Conservation (phyloP, 1,284 basidiomycete species). For the Malassezia sympodialis region DNA sequence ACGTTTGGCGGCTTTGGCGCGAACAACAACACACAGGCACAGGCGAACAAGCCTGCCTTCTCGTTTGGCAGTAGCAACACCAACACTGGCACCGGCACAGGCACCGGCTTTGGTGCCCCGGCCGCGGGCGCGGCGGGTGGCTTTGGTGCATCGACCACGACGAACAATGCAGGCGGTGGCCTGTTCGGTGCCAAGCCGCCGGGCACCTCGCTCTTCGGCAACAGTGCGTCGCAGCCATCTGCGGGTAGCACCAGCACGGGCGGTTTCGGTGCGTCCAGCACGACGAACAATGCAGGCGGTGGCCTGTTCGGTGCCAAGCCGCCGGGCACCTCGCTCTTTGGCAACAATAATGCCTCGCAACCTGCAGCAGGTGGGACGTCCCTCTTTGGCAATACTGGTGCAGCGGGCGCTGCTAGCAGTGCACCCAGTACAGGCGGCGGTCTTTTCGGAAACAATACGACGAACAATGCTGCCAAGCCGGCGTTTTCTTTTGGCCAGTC, state of each 20-base stretch:
- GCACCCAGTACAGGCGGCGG: conserved; percentile 17
- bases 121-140: conserved; percentile 19
- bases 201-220: conserved; percentile 19
- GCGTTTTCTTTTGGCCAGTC: conserved; percentile 36
- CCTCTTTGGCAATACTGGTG: conserved; percentile 1
- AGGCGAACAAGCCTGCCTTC: conserved; percentile 36
- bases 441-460: conserved; percentile 34
- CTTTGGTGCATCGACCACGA: conserved; percentile 33
- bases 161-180: conserved; percentile 32
- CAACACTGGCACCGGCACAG: background rate
- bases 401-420: background rate
- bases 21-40: conserved; percentile 12
- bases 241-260: background rate
- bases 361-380: background rate
- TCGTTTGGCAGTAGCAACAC: conserved; percentile 28
- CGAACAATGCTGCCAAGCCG: conserved; percentile 26
- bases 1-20: conserved; percentile 32
- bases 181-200: conserved; percentile 42
- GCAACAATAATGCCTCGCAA: conserved; percentile 6
- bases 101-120: conserved; percentile 21
- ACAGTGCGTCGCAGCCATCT: background rate
- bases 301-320: conserved; percentile 42
- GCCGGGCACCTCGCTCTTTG: conserved; percentile 38
- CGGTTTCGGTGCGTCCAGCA: conserved; percentile 2
- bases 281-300: conserved; percentile 8